phyloP scores from a whole-genome alignment of 1,284 basidiomycete genomes.

The Phellinidium pouzarii region DNA sequence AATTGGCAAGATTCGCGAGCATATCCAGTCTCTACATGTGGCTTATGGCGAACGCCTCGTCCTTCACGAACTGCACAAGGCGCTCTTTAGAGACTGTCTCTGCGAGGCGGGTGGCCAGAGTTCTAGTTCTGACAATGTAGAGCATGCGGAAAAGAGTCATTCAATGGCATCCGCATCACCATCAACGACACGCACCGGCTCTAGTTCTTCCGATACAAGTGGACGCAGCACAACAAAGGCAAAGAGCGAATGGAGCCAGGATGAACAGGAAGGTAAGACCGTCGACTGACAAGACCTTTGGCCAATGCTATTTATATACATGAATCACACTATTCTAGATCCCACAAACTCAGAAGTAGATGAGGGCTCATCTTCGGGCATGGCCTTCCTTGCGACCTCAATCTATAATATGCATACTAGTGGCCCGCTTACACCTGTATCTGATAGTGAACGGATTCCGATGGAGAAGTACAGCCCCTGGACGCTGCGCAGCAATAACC shows the following conservation, averaged over 20 bases:
- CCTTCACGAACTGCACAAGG: conserved; percentile 14
- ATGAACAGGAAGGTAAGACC: conserved; percentile 11
- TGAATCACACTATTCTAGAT: not conserved
- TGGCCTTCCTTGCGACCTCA: conserved; percentile 19
- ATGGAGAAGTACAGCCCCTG: conserved; percentile 18
- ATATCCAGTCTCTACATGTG: conserved; percentile 16
- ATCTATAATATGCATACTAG: conserved; percentile 18
- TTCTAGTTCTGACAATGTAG: not conserved
- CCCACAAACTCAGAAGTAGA: conserved; percentile 15
- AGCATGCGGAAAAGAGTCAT: not conserved
- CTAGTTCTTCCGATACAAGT: conserved; percentile 10
- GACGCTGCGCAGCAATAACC: conserved; percentile 10
- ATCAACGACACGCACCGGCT: not conserved
- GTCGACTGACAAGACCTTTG: not conserved
- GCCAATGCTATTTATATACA: not conserved
- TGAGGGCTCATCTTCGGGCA: conserved; percentile 19
- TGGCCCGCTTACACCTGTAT: conserved; percentile 14
- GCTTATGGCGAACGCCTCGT: conserved; percentile 19
- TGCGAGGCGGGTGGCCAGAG: conserved; percentile 2
- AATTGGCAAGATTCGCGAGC: conserved; percentile 18
- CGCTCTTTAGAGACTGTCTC: conserved; percentile 9
- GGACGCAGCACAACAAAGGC: conserved; percentile 1
- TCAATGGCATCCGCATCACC: no score
- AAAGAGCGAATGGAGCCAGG: conserved; percentile 16
- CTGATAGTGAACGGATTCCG: conserved; percentile 13